A percentile compares a stretch with the other conserved stretches of the same genome.
phyloP scores from a whole-genome alignment of 1,284 basidiomycete genomes.

The Ceratorhiza oryzae-sativae region DNA sequence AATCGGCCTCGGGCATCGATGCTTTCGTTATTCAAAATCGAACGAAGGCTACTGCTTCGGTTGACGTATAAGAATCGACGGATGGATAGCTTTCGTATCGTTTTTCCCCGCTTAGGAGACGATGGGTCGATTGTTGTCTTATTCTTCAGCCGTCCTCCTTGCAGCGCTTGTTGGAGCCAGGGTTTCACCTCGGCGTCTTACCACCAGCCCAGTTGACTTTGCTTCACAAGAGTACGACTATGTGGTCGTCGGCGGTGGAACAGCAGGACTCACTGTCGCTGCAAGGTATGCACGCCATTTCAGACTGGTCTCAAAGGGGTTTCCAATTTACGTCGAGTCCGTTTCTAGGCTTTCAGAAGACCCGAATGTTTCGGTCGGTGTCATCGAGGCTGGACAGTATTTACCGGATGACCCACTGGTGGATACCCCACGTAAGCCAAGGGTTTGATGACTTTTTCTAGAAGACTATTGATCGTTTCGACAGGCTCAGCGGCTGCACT shows the following conservation, averaged over 20 bases:
- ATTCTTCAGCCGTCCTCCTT: neutral
- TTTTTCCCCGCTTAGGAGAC: no score
- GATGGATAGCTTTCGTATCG: no score
- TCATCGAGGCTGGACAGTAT: slow-evolving; percentile 28
- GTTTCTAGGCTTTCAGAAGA: slow-evolving; percentile 11
- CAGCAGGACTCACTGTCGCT: slow-evolving; percentile 30
- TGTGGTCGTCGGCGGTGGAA: slow-evolving; percentile 32
- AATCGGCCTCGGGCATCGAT: neutral
- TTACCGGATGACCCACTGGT: slow-evolving; percentile 12
- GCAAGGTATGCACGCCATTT: slow-evolving; percentile 4
- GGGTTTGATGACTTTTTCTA: no score
- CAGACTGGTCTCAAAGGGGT: neutral
- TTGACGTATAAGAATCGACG: no score
- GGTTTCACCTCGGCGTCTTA: neutral
- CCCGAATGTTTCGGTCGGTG: slow-evolving; percentile 10
- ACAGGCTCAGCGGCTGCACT: slow-evolving; percentile 12
- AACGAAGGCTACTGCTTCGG: no score
- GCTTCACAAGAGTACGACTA: slow-evolving; percentile 18
- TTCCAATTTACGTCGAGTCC: neutral
- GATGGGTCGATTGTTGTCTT: neutral
- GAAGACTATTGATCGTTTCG: neutral
- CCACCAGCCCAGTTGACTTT: neutral
- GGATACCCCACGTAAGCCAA: slow-evolving; percentile 23
- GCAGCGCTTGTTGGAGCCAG: neutral
- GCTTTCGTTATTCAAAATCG: no score